Percentiles rank a stretch among this genome's conserved stretches.
These are phyloP conservation scores for Candida vartiovaarae DNA, from an alignment of 805 yeast genomes.

Conservation along the genomic window DNA sequence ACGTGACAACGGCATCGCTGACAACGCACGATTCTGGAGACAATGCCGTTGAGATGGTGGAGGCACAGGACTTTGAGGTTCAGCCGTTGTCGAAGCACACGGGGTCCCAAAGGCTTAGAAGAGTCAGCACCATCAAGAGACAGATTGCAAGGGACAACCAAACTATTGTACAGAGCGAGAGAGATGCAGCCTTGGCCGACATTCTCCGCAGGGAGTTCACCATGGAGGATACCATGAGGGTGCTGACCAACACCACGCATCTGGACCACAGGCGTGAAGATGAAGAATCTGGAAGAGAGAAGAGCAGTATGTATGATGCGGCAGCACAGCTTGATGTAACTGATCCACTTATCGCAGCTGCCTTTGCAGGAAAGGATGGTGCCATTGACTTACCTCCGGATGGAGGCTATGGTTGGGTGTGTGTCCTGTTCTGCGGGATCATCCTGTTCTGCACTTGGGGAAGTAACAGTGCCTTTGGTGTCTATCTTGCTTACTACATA, in stretches of 20 bases:
- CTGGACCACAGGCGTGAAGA: too few species aligned
- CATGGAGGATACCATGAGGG: constrained; percentile 12
- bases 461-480: constrained; percentile 49
- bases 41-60: too few species aligned
- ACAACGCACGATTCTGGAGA: too few species aligned
- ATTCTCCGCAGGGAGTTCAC: constrained; percentile 9
- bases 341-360: not conserved
- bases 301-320: not conserved
- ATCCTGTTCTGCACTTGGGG: constrained; percentile 68
- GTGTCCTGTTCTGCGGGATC: constrained; percentile 41
- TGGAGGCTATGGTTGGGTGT: constrained; percentile 66
- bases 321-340: too few species aligned
- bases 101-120: not conserved
- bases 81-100: too few species aligned
- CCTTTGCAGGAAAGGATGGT: constrained; percentile 26
- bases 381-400: constrained; percentile 42
- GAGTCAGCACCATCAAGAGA: constrained; percentile 9
- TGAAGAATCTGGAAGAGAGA: not conserved
- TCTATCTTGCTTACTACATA: constrained; percentile 52
- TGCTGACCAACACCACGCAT: too few species aligned
- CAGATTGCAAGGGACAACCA: constrained; percentile 10
- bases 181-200: constrained; percentile 6
- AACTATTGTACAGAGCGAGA: constrained; percentile 9
- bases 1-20: not conserved
- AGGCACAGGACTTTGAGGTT: too few species aligned